Base-by-base conservation (phyloP, 2,329 filamentous ascomycete species). In the Leptosphaerulina australis region DNA sequence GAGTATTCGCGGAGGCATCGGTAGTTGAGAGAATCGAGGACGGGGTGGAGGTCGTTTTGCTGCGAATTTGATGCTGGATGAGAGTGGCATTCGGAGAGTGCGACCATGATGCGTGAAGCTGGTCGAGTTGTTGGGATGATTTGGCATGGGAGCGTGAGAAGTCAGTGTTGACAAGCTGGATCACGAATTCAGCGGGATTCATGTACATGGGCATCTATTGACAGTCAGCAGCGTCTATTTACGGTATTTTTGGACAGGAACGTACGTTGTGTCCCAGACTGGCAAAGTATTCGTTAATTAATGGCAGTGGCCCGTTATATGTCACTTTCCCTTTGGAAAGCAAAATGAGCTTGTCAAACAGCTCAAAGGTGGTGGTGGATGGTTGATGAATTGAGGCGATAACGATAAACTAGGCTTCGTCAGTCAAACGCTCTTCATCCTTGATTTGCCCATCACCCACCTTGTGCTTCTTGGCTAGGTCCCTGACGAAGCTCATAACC, bases 301-400 rank as follows among this genome's bases (percentile, higher is more conserved):
- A 74, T 6, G 69, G 55, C 1, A 90, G 76, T 0, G 83, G 76
- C 0, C 90, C 91, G 56, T 87, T 90, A 72, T 91, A 95, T 57
- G 86, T 87, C 0, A 86, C 83, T 47, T 80, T 82, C 14, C 90
- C 90, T 3, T 76, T 76, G 0, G 89, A 91, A 0, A 96, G 78
- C 1, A 95, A 79, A 28, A 90, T 76, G 0, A 95, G 76, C 67
- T 88, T 90, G 68, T 95, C 90, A 60, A 95, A 95, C 10, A 91
- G 81, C 55, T 87, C 81, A 62, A 91, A 95, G 0, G 88, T 92
- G 0, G 85, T 81, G 0, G 88, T 89, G 0, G 89, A 93, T 0
- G 91, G 91, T 66, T 95, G 91, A 68, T 95, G 91, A 54, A 95
- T 94, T 29, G 87, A 90, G 3, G 88, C 88, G 51, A 95, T 85